These are phyloP conservation scores for Henckelia pumila DNA, from an alignment of 257 asterid species.

Conservation along the genomic window DNA sequence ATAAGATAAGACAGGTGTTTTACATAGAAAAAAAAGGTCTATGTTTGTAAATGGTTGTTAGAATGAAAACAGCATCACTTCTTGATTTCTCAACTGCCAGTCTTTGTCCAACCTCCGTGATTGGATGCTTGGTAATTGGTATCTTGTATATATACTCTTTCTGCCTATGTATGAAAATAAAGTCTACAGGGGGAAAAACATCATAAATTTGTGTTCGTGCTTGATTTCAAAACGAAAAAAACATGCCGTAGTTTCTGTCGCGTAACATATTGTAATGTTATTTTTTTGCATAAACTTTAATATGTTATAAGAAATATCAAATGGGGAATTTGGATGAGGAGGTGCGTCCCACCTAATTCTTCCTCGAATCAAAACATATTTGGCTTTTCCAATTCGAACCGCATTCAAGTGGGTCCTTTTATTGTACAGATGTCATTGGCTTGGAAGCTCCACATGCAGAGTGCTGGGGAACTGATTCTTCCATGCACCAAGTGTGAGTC, in stretches of 20 bases:
- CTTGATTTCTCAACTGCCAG: constrained; percentile 5
- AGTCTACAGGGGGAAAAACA: not conserved
- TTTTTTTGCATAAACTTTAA: no score
- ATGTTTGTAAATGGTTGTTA: not conserved
- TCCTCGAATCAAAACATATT: not conserved
- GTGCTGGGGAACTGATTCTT: not conserved
- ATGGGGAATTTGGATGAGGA: not conserved
- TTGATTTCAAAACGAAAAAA: no score
- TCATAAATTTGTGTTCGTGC: no score
- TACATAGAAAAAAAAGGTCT: constrained; percentile 3
- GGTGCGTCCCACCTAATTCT: not conserved
- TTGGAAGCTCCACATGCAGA: no score
- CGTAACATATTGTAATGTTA: no score
- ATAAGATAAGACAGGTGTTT: not conserved
- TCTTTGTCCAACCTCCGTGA: not conserved
- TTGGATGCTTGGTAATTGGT: not conserved
- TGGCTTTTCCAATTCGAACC: not conserved
- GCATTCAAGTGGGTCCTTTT: no score
- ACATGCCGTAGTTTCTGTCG: no score
- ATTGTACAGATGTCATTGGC: no score
- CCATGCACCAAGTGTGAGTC: not conserved
- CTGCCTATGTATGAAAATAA: not conserved
- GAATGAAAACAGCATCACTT: constrained; percentile 11
- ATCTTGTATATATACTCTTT: not conserved
- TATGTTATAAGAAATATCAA: not conserved